Evolutionary conservation across 768 basidiomycete species (phyloP), one percentile per base, ranked within the genome.

Genomic region (Hirschioporus abietinus): DNA sequence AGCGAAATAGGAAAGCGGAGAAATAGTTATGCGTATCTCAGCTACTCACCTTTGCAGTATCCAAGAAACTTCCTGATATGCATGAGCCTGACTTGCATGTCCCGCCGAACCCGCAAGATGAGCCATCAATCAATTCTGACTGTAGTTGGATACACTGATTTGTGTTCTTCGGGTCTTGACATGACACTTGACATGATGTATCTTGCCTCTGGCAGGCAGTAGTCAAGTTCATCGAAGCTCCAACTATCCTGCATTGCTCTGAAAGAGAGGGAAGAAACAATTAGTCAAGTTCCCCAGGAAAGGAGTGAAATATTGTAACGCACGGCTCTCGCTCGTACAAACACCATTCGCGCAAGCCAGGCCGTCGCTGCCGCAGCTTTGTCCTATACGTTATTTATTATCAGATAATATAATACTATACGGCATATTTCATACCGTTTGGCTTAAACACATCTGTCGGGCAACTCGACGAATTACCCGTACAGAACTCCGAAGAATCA

Each of bases 101-200:
- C 25, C 92, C 93, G 35, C 88, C 91, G 72, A 85, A 91, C 7
- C 92, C 92, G 75, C 93, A 96, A 17, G 91, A 87, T 34, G 91
- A 92, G 25, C 93, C 94, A 74, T 93, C 90, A 65, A 92, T 80
- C 63, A 95, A 85, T 59, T 84, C 75, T 3, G 91, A 84, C 65
- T 89, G 87, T 62, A 95, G 79, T 57, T 88, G 77, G 24, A 93
- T 76, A 75, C 94, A 96, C 70, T 83, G 82, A 67, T 85, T 83
- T 17, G 83, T 64, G 17, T 76, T 75, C 18, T 68, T 81, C 5
- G 93, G 93, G 77, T 91, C 88, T 73, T 88, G 84, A 75, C 93
- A 96, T 3, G 89, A 88, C 63, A 95, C 88, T 71, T 88, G 87
- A 76, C 93, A 95, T 52, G 82, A 82, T 65, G 81, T 83, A 75